Evolutionary conservation across 306 rosid genomes (phyloP), one percentile per base, ranked within the genome.

Genomic region (Lathyrus aphaca): DNA sequence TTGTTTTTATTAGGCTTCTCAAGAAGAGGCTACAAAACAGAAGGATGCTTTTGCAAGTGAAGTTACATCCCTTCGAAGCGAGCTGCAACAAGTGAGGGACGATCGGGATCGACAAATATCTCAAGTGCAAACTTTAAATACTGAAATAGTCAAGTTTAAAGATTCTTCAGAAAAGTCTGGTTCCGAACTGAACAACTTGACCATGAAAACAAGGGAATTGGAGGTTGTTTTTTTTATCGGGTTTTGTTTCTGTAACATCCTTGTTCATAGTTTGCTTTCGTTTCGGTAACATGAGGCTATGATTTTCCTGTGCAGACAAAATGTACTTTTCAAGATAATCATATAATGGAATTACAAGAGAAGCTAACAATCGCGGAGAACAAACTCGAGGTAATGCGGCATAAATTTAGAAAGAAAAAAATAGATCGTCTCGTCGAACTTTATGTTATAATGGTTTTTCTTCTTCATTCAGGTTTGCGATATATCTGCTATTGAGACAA

Each of bases 1-100:
- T 60, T 85, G 68, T 72, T 59, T 53, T 64, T 62, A 15, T 54
- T 65, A 94, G 99, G 63, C 91, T 76, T 87, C 96, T 79, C 97
- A 91, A 82, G 99, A 91, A 45, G 99, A 94, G 56, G 97, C 99
- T 21, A 74, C 84, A 44, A 94, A 84, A 83, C 96, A 88, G 74
- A 94, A 91, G 82, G 99, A 91, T 53, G 84, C 85, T 27, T 77
- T 94, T 84, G 81, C 83, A 56, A 75, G 86, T 45, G 99, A 94
- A 73, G 84, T 79, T 73, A 77, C 86, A 12, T 72, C 82, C 74
- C 90, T 91, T 68, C 82, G 91, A 61, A 46, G 73, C 71, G 99
- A 94, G 78, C 71, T 94, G 74, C 89, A 83, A 72, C 96, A 85
- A 79, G 95, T 76, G 51, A 86, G 96, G 80, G 95, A 87, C 12